Evolutionary conservation across 208 protist species (phyloP).

Genomic region (Acanthamoeba triangularis): DNA sequence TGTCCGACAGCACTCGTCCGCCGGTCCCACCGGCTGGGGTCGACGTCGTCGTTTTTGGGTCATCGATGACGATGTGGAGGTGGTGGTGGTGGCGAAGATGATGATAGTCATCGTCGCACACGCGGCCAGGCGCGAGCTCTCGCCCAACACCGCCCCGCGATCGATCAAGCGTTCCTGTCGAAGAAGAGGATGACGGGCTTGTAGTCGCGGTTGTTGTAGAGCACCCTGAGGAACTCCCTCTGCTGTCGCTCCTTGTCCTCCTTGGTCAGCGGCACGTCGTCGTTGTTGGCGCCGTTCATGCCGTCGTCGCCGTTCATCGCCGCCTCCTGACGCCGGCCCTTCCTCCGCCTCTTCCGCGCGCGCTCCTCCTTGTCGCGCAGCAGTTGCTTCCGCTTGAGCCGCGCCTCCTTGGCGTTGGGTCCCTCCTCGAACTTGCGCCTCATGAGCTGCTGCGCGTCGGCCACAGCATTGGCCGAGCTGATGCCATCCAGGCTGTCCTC

Average conservation of each 20-base stretch:
- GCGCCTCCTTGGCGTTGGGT: slow-evolving; percentile 5
- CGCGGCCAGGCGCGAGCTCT: too few relatives aligned
- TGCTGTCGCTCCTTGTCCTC: slow-evolving; percentile 69
- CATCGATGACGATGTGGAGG: too few relatives aligned
- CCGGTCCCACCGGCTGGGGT: too few relatives aligned
- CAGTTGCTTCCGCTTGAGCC: not conserved
- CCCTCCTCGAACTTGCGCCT: slow-evolving; percentile 23
- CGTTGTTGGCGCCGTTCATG: not conserved
- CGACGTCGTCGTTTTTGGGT: too few relatives aligned
- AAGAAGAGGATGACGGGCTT: slow-evolving; percentile 75
- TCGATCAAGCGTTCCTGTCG: slow-evolving; percentile 30
- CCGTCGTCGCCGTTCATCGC: not conserved
- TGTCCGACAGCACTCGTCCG: too few relatives aligned
- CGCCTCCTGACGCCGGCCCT: not conserved
- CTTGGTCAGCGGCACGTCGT: slow-evolving; percentile 67
- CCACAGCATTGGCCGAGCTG: not conserved
- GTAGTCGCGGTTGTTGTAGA: slow-evolving; percentile 64
- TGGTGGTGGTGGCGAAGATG: too few relatives aligned
- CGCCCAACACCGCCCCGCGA: not conserved
- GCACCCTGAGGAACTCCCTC: slow-evolving; percentile 47
- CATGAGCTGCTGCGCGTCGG: not conserved
- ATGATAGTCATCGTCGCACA: too few relatives aligned
- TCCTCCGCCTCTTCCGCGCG: slow-evolving; percentile 4
- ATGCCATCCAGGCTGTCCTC: not conserved
- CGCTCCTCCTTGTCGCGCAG: slow-evolving; percentile 34